Base-by-base conservation (phyloP, 2,329 filamentous ascomycete species). In the Triangularia setosa region DNA sequence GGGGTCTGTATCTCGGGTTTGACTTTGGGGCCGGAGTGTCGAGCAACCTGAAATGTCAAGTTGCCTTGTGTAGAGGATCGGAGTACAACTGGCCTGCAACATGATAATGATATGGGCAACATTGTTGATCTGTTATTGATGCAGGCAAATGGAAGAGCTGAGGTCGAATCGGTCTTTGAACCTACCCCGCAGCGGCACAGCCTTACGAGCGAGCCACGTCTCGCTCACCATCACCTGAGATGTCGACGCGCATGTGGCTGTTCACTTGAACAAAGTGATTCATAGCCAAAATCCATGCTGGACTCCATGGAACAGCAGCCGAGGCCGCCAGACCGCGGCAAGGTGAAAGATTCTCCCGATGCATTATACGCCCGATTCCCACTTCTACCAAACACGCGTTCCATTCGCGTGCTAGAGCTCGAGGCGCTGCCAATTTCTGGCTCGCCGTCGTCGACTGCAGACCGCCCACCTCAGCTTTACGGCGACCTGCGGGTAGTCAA, bases 401-500 rank as follows among this genome's bases (percentile, higher is more conserved):
- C 48, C 27, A 48, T 62, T 16, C 60, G 60, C n/a, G n/a, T 62
- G 2, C 23, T 62, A 8, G 52, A 62, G n/a, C 18, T 62, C 27
- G 52, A 62, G 12, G 16, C 60, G 54, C 14, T 27, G 14, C 27
- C 12, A 16, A 33, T 52, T 2, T 7, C 27, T 4, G 18, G n/a
- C 23, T 12, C 14, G 12, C 24, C 12, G 16, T 14, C 56, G 40
- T 8, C 23, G 35, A 44, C 16, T 18, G n/a, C n/a, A 18, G 30
- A 14, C 25, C n/a, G 28, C 25, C 52, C 16, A 54, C 52, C 52
- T 27, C 44, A 23, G 23, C 33, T 64, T 12, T 23, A 6, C 1
- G 58, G 58, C 21, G 30, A 28, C 23, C 58, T 64, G 23, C 62
- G 62, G 4, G 25, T 64, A 8, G 62, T 56, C 25, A n/a, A 40